These are phyloP conservation scores for Cladorrhinum samala DNA, from an alignment of 495 filamentous ascomycete genomes.

Conservation along the genomic window DNA sequence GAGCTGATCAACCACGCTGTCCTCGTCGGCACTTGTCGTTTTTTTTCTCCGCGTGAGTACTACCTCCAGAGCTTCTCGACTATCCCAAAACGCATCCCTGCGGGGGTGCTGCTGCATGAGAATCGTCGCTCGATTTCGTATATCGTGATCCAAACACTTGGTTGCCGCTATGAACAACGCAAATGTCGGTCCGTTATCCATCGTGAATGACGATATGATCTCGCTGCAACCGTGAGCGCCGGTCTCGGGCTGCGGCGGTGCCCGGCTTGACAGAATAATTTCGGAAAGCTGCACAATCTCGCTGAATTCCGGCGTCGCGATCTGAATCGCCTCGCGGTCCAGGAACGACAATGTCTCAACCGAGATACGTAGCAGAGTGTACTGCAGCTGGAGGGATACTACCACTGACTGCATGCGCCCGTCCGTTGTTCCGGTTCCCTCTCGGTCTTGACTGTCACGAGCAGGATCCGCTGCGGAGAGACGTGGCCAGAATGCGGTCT, in stretches of 20 bases:
- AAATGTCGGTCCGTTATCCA: conserved; percentile 20
- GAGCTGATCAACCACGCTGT: no score
- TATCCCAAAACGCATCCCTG: conserved; percentile 22
- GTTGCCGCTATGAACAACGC: conserved; percentile 16
- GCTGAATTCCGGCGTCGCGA: conserved; percentile 11
- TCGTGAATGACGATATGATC: conserved; percentile 18
- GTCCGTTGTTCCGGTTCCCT: not conserved
- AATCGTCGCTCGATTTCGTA: conserved; percentile 10
- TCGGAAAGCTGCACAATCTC: conserved; percentile 18
- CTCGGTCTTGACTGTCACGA: not conserved
- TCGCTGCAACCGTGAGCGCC: conserved; percentile 6
- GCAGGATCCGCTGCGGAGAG: conserved; percentile 4
- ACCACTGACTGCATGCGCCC: no score
- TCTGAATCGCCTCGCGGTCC: conserved; percentile 6
- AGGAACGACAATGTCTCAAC: conserved; percentile 4
- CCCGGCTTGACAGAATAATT: conserved; percentile 14
- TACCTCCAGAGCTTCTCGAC: not conserved
- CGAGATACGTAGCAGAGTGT: conserved; percentile 9
- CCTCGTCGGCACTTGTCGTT: no score
- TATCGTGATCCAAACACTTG: conserved; percentile 11
- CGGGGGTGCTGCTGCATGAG: conserved; percentile 14
- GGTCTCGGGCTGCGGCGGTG: no score
- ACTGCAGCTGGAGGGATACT: conserved; percentile 15
- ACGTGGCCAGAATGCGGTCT: conserved; percentile 11
- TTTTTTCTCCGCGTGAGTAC: not conserved